Evolutionary conservation across 768 basidiomycete species (phyloP), one percentile per base, ranked within the genome.

Genomic region (Podaxis sp.): DNA sequence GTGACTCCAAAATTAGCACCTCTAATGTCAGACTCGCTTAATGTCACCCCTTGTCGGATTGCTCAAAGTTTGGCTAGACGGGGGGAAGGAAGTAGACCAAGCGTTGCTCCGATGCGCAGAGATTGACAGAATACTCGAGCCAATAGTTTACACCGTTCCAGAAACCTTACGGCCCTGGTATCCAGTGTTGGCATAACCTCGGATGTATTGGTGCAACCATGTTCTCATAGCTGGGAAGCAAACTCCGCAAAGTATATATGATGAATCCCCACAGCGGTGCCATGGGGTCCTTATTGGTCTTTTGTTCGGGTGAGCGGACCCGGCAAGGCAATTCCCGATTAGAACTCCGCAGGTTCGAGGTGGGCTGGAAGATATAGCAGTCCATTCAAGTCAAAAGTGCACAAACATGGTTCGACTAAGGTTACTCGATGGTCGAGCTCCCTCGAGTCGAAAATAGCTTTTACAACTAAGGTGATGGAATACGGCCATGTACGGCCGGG

Each of bases 251-350:
- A 15, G 6, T 28, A 10, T 11, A 5, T 1, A n/a, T 5, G 20
- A 46, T 36, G 40, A 7, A 33, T 62, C 40, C 52, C 52, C 40
- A 11, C 4, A n/a, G 49, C 60, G 37, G 53, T 48, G 52, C 44
- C 44, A 28, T 17, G 60, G 60, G 60, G 60, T 62, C 60, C 41
- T 2, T 44, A 20, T 44, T 11, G 11, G 51, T 38, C 20, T 26
- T 10, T 20, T 28, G 7, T 24, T 24, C 7, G 44, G 24, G 17
- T 30, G 37, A 15, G 20, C 41, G 56, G 56, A 24, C 50, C 50
- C 49, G 24, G 48, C 24, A 51, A 38, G 49, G 58, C 50, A 52
- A 28, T 51, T 51, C 48, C 58, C 58, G 54, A 40, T 50, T 50
- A 22, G 13, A 22, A 50, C 20, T 50, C 12, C 7, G 12, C 26